A percentile compares a stretch with the other conserved stretches of the same genome.
Conservation (phyloP, 208 protist species). For the Entamoeba moshkovskii region DNA sequence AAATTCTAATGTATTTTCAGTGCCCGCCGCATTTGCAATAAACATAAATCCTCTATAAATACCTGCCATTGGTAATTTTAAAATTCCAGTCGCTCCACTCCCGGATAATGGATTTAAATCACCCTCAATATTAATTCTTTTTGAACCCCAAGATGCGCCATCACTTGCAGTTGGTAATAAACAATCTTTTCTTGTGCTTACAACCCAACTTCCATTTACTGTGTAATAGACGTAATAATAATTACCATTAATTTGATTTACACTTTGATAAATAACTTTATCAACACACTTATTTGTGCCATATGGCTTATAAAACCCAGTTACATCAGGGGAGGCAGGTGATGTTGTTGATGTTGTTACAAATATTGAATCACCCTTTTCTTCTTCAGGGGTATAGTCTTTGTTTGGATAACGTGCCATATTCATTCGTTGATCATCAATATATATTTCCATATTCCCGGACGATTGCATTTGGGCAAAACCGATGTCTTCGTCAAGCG, state of each 20-base stretch:
- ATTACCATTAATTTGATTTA: background rate
- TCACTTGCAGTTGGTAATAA: background rate
- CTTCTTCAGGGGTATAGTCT: background rate
- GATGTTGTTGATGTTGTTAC: background rate
- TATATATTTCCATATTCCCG: background rate
- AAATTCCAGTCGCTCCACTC: background rate
- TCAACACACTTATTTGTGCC: background rate
- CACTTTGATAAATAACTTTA: background rate
- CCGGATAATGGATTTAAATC: background rate
- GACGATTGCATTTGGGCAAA: background rate
- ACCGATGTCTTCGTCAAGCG: background rate
- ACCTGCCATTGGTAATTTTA: background rate
- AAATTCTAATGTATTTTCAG: background rate
- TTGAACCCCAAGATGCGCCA: background rate
- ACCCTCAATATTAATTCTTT: background rate
- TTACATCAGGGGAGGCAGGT: background rate
- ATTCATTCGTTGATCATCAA: background rate
- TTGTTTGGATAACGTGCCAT: background rate
- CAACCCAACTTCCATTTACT: background rate
- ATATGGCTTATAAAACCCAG: background rate
- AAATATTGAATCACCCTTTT: background rate
- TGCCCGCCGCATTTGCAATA: background rate
- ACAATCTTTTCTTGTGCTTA: background rate
- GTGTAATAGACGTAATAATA: background rate
- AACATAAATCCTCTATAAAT: background rate